These are phyloP conservation scores for Ramaria sp. DNA, from an alignment of 768 basidiomycete genomes.

Conservation along the genomic window DNA sequence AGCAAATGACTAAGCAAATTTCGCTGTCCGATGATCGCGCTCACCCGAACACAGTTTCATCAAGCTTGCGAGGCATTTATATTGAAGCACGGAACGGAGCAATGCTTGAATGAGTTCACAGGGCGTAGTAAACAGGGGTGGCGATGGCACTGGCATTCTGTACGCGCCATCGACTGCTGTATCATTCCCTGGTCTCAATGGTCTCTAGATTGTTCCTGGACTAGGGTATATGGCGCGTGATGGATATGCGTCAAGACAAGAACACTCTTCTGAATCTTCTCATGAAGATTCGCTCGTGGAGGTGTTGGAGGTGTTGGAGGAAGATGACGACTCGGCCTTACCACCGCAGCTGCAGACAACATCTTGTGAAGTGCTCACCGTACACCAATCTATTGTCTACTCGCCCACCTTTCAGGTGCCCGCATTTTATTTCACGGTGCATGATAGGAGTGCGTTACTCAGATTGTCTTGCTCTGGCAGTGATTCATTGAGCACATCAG, in stretches of 20 bases:
- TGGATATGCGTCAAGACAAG: constrained; percentile 16
- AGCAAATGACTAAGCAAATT: background rate
- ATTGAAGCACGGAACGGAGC: constrained; percentile 16
- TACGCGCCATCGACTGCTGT: constrained; percentile 25
- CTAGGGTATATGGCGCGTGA: constrained; percentile 40
- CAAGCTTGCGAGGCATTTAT: constrained; percentile 44
- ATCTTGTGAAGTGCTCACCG: constrained; percentile 14
- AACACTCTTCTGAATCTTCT: background rate
- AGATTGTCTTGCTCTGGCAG: constrained; percentile 9
- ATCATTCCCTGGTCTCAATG: constrained; percentile 10
- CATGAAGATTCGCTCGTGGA: constrained; percentile 9
- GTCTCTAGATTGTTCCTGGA: constrained; percentile 23
- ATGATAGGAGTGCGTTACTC: constrained; percentile 51
- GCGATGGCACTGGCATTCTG: constrained; percentile 51
- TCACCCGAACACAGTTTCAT: constrained; percentile 54
- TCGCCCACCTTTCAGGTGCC: constrained; percentile 77
- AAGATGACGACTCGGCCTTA: constrained; percentile 30
- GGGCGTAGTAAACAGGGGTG: constrained; percentile 28
- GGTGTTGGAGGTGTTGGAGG: constrained; percentile 6
- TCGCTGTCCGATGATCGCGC: background rate
- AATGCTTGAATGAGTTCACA: background rate
- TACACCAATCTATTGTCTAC: constrained; percentile 61
- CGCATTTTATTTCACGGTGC: constrained; percentile 69
- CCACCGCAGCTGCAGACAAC: constrained; percentile 12
- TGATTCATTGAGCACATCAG: constrained; percentile 26